Percentiles rank a stretch among this genome's conserved stretches.
Evolutionary conservation across 257 asterid species (phyloP).

Genomic region (Linaria vulgaris): DNA sequence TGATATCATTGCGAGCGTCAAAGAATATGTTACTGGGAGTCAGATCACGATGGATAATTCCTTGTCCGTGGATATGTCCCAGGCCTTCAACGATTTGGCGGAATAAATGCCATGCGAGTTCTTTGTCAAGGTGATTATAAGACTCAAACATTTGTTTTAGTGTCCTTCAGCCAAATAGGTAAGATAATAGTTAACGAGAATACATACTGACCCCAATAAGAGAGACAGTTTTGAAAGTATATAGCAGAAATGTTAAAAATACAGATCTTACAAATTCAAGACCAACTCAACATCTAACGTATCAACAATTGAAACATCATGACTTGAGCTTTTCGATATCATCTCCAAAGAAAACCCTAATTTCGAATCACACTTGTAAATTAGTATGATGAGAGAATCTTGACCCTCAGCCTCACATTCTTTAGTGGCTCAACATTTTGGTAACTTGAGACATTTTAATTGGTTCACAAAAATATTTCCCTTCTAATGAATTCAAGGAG

Average conservation of each 20-base stretch:
- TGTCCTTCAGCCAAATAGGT: slow-evolving; percentile 61
- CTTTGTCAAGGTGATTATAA: slow-evolving; percentile 79
- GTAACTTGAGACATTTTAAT: neutral
- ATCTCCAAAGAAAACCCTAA: slow-evolving; percentile 4
- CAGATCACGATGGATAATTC: slow-evolving; percentile 97
- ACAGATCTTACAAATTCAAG: slow-evolving; percentile 7
- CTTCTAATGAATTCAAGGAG: neutral
- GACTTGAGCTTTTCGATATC: slow-evolving; percentile 5
- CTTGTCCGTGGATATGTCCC: slow-evolving; percentile 93
- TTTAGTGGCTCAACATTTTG: neutral
- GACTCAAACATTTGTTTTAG: slow-evolving; percentile 88
- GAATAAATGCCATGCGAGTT: slow-evolving; percentile 89
- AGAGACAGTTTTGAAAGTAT: neutral
- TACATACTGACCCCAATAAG: slow-evolving; percentile 1
- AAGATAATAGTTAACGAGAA: slow-evolving; percentile 25
- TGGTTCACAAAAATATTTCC: neutral
- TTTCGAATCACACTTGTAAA: neutral
- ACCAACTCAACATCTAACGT: slow-evolving; percentile 9
- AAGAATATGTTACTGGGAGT: slow-evolving; percentile 93
- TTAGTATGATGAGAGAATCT: slow-evolving; percentile 3
- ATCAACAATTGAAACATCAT: neutral
- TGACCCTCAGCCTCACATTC: slow-evolving; percentile 1
- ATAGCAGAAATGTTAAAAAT: slow-evolving; percentile 2
- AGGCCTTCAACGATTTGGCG: slow-evolving; percentile 98
- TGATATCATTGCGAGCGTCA: slow-evolving; percentile 93